phyloP scores from a whole-genome alignment of 2,329 filamentous ascomycete genomes.

The Myriosclerotinia duriaeana region DNA sequence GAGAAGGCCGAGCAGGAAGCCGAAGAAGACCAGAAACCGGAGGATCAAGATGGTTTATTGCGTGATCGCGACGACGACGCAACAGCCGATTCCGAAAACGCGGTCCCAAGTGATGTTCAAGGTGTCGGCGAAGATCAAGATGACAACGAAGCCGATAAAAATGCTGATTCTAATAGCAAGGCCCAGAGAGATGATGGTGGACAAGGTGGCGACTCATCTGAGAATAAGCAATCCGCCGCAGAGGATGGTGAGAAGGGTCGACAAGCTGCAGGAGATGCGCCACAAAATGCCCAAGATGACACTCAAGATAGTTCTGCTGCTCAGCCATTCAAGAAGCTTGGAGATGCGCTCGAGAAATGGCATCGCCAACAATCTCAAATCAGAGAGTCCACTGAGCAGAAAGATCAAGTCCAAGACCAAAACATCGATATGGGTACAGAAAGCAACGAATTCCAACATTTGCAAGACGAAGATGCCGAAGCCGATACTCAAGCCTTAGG shows the following conservation, averaged over 20 bases:
- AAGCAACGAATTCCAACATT: conserved; percentile 88
- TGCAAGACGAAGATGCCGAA: conserved; percentile 76
- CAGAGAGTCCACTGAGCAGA: conserved; percentile 52
- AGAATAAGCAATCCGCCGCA: conserved; percentile 62
- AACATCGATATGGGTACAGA: conserved; percentile 57
- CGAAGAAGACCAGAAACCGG: conserved; percentile 52
- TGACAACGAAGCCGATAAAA: conserved; percentile 60
- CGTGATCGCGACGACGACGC: conserved; percentile 48
- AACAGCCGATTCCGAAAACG: conserved; percentile 59
- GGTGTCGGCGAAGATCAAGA: conserved; percentile 65
- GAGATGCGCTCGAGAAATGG: conserved; percentile 89
- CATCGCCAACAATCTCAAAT: conserved; percentile 88
- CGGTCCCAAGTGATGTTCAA: conserved; percentile 62
- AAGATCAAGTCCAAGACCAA: conserved; percentile 41
- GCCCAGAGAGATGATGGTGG: conserved; percentile 66
- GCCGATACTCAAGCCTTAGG: conserved; percentile 92
- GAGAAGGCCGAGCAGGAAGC: conserved; percentile 49
- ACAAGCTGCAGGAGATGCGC: conserved; percentile 46
- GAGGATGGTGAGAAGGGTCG: conserved; percentile 58
- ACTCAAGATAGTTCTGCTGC: conserved; percentile 47
- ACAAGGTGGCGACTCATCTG: conserved; percentile 62
- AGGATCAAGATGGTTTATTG: conserved; percentile 47
- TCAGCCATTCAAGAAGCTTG: conserved; percentile 90
- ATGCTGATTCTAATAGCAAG: conserved; percentile 59
- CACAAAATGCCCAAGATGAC: conserved; percentile 40